phyloP scores from a whole-genome alignment of 768 basidiomycete genomes.

The Cytidiella melzeri region DNA sequence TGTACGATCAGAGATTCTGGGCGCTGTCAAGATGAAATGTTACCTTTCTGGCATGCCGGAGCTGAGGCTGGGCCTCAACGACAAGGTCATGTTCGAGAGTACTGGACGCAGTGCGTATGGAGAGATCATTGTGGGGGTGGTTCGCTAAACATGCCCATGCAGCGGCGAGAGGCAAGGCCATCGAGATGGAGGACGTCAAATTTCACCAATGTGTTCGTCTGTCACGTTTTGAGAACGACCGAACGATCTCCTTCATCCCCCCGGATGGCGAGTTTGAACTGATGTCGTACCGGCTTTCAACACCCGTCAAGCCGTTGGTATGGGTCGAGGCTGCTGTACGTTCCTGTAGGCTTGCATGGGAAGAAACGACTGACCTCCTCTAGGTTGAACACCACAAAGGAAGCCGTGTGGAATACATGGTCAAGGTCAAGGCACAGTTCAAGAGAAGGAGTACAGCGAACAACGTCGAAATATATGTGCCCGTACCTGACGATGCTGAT shows the following conservation, averaged over 20 bases:
- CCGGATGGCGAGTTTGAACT: constrained; percentile 99
- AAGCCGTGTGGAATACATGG: constrained; percentile 92
- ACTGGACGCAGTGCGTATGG: constrained; percentile 80
- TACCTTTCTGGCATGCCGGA: constrained; percentile 99
- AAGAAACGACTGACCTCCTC: no score
- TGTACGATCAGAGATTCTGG: constrained; percentile 93
- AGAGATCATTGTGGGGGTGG: no score
- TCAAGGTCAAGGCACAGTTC: constrained; percentile 95
- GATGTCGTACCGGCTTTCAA: constrained; percentile 95
- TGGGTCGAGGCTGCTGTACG: constrained; percentile 93
- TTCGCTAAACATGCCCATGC: no score
- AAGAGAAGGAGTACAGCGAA: constrained; percentile 95
- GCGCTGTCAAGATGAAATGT: constrained; percentile 99
- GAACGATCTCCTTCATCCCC: constrained; percentile 98
- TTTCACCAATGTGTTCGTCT: constrained; percentile 99
- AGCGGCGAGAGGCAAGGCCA: constrained; percentile 93
- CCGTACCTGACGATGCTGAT: constrained; percentile 98
- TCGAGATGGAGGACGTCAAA: constrained; percentile 99
- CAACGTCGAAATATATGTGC: constrained; percentile 97
- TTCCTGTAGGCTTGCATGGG: no score
- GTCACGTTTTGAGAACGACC: constrained; percentile 95
- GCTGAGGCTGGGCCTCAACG: constrained; percentile 89
- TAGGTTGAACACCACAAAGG: constrained; percentile 78
- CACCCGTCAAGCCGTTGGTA: constrained; percentile 93
- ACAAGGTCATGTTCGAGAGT: constrained; percentile 99